Evolutionary conservation across 306 rosid genomes (phyloP), one percentile per base, ranked within the genome.

Genomic region (Amphicarpaea edgeworthii): DNA sequence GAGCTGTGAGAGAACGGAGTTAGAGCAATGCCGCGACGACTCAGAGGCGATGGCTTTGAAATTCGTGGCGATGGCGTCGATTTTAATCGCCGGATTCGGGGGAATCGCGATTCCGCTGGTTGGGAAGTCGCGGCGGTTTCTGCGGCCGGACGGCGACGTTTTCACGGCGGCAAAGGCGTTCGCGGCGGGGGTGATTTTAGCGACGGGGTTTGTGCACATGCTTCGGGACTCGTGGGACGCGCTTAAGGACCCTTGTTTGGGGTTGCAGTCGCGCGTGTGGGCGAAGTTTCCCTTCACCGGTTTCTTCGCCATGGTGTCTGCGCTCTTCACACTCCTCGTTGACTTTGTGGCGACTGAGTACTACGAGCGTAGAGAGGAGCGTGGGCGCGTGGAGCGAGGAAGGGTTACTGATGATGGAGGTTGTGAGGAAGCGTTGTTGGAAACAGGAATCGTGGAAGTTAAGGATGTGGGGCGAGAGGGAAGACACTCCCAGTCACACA

Each of bases 181-280:
- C 28, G 97, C 97, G 5, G 98, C 98, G n/a, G 97, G 98, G 0
- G 97, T 93, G 12, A 93, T 93, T 16, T 81, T 93, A 0, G 91
- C 97, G 5, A 93, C 98, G 21, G 98, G 93, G 1, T 91, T 93
- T 45, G 93, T 93, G 40, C 98, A 93, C 80, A 89, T 93, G 89
- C 83, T 93, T 0, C 40, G 81, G 1, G 90, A 74, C 6, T 88
- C 90, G 21, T 67, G 85, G 24, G 38, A 69, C 0, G 87, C 93
- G 3, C 76, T 93, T 0, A 49, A 61, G 9, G 75, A 82, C 50
- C 85, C 93, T 0, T 93, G 97, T 71, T 42, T 93, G 61, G 84
- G 85, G 7, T 12, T 73, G 0, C 57, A 43, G 45, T 30, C 37
- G 37, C 1, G 40, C 65, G 87, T 91, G 0, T 93, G 98, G 98